Conservation (phyloP, 495 filamentous ascomycete species). For the Patellaria atrata region DNA sequence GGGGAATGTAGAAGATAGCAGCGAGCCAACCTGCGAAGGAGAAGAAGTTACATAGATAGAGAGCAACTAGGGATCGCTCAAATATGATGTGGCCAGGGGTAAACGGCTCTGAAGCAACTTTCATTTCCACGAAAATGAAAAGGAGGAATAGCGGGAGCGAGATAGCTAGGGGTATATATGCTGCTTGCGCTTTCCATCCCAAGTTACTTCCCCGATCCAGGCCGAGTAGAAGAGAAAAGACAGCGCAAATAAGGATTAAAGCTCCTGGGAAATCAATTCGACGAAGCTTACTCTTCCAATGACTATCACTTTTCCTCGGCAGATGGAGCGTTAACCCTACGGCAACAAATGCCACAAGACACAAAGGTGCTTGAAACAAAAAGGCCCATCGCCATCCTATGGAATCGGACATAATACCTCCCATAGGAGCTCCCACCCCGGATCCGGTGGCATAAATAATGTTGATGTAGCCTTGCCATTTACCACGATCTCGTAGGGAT, state of each 20-base stretch:
- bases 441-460: constrained; percentile 61
- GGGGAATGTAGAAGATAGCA: constrained; percentile 58
- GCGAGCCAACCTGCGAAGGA: constrained; percentile 52
- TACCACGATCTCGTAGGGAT: constrained; percentile 57
- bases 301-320: constrained; percentile 36
- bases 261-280: constrained; percentile 74
- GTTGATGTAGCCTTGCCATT: constrained; percentile 75
- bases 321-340: constrained; percentile 51
- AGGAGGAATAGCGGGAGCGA: constrained; percentile 47
- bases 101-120: constrained; percentile 61
- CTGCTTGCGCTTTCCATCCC: constrained; percentile 46
- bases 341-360: constrained; percentile 47
- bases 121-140: constrained; percentile 58
- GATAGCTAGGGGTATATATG: constrained; percentile 42
- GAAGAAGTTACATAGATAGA: constrained; percentile 66
- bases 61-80: constrained; percentile 49
- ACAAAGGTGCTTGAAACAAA: constrained; percentile 53
- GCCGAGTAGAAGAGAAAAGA: constrained; percentile 57
- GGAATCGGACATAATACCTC: constrained; percentile 58
- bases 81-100: constrained; percentile 72
- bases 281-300: constrained; percentile 51
- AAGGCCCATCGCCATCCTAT: constrained; percentile 83
- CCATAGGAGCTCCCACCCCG: constrained; percentile 57
- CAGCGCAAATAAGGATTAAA: constrained; percentile 47
- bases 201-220: constrained; percentile 69